These are phyloP conservation scores for Tranzscheliella williamsii DNA, from an alignment of 1,284 basidiomycete genomes.

Conservation along the genomic window DNA sequence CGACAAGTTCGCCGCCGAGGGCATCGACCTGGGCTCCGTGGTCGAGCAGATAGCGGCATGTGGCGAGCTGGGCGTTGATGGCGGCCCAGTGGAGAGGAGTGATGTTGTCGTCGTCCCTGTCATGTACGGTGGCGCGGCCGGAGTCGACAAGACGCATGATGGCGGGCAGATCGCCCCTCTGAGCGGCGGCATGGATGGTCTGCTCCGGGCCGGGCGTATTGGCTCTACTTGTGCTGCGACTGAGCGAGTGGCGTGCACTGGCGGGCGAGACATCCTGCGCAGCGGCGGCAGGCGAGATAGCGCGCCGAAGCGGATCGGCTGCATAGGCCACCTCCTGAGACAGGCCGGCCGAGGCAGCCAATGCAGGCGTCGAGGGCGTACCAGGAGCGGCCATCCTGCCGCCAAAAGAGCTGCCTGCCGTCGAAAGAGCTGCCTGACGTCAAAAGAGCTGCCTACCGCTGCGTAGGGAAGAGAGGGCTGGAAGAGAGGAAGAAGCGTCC, in stretches of 20 bases:
- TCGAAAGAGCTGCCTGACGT: no score
- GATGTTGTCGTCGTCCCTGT: constrained; percentile 85
- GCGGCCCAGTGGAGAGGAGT: constrained; percentile 97
- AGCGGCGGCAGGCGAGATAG: constrained; percentile 3
- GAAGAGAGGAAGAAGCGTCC: no score
- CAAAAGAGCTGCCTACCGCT: no score
- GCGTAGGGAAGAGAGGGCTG: no score
- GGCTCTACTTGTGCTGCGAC: constrained; percentile 12
- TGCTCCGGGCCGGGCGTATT: constrained; percentile 27
- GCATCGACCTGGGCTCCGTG: constrained; percentile 95
- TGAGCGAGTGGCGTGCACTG: background rate
- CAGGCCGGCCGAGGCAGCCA: constrained; percentile 8
- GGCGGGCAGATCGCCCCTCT: constrained; percentile 77
- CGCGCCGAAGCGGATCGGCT: no score
- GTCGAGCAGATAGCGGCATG: constrained; percentile 69
- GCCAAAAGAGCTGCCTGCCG: background rate
- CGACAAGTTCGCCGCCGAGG: constrained; percentile 89
- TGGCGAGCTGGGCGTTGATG: constrained; percentile 75
- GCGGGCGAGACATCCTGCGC: constrained; percentile 2
- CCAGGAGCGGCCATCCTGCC: constrained; percentile 33
- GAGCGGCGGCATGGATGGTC: constrained; percentile 81
- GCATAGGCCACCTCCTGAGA: constrained; percentile 5
- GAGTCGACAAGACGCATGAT: constrained; percentile 74
- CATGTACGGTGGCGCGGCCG: constrained; percentile 74
- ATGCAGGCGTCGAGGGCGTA: constrained; percentile 9